Evolutionary conservation across 2,329 filamentous ascomycete genomes (phyloP), one percentile per base, ranked within the genome.

Genomic region (Gnomoniopsis smithogilvyi): DNA sequence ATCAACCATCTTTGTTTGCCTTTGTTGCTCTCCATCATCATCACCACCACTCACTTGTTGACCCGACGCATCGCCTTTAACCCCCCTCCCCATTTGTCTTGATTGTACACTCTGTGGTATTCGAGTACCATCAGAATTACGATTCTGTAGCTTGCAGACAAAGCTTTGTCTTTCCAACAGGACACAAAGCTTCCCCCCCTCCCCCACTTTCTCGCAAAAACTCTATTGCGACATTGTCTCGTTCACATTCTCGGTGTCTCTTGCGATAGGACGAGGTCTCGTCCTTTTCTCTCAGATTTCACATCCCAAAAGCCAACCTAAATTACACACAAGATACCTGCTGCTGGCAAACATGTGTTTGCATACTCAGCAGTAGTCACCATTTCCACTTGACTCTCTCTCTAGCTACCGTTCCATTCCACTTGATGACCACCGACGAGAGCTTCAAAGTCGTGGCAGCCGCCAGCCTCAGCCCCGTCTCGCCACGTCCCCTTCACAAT

Each of bases 381-480:
- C 36, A 30, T 26, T 48, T 15, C n/a, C 10, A 26, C 47, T 48
- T 33, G 45, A n/a, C 47, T 38, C 8, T 30, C 17, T 24, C 46
- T 41, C 34, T 19, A 51, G 34, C 47, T n/a, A 22, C 34, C 22
- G 41, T 24, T 47, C 43, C 26, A 21, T 34, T 53, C 30, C 64
- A 54, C 47, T 75, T 76, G 70, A 82, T 82, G 79, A 74, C 74
- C 68, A 56, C 59, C 56, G 24, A 58, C 60, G 56, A 62, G 75
- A 77, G 62, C 72, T 76, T 78, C 50, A 73, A 78, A 67, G 67
- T 81, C 63, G 75, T 80, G 76, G 80, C 80, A 66, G 76, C 79
- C 65, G 80, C 80, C 72, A 74, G 78, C 69, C 72, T 84, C 59
- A 81, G 76, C 51, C 80, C 80, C 14, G 67, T 82, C 52, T 83